Conservation (phyloP, 768 basidiomycete genomes). For the Botryobasidium botryosum region DNA sequence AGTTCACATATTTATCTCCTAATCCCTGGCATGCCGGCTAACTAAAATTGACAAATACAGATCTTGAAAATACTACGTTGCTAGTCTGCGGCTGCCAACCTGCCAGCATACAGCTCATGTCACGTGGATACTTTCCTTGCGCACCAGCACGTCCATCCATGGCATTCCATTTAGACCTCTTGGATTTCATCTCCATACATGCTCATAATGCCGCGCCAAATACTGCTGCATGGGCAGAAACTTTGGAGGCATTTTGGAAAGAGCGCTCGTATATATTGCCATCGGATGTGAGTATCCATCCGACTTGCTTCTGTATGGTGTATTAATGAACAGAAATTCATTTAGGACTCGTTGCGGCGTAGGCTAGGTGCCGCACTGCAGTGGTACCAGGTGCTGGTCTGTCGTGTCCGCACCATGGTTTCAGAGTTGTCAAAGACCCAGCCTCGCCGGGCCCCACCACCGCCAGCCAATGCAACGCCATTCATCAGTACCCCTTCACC, state of each 20-base stretch:
- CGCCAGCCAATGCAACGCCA: too few relatives aligned
- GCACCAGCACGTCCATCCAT: constrained; percentile 5
- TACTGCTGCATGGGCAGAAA: constrained; percentile 4
- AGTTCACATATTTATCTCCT: too few relatives aligned
- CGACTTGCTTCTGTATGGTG: too few relatives aligned
- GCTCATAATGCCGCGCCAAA: constrained; percentile 5
- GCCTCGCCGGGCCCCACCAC: too few relatives aligned
- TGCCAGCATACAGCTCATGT: background rate
- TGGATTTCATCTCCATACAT: constrained; percentile 3
- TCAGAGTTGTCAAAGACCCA: too few relatives aligned
- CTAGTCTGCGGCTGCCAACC: background rate
- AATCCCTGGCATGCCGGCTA: too few relatives aligned
- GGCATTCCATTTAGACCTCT: constrained; percentile 4
- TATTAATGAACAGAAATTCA: too few relatives aligned
- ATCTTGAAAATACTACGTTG: too few relatives aligned
- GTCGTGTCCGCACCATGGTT: background rate
- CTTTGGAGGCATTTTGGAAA: background rate
- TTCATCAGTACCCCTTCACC: too few relatives aligned
- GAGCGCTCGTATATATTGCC: background rate
- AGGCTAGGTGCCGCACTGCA: background rate
- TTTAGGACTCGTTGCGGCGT: background rate
- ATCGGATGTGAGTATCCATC: too few relatives aligned
- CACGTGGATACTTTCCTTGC: constrained; percentile 6
- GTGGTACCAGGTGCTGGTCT: background rate
- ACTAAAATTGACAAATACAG: too few relatives aligned